Conservation (phyloP, 345 rosid species). For the Melaleuca quinquenervia region DNA sequence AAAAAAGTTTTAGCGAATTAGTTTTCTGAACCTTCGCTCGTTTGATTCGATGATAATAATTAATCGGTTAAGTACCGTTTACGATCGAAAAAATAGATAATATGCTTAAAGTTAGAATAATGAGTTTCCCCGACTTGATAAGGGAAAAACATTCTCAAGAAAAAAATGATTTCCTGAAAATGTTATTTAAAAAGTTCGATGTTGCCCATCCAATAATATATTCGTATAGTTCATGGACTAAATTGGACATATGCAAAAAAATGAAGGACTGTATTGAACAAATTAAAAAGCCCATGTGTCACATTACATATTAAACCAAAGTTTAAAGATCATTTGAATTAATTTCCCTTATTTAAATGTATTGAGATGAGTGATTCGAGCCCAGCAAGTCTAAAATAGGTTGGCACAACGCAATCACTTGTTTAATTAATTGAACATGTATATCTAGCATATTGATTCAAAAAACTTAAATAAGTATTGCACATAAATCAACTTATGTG, state of each 20-base stretch:
- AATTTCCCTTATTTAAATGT: not conserved
- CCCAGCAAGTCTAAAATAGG: not conserved
- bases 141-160: not conserved
- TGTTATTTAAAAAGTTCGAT: too few species aligned
- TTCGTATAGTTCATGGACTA: too few species aligned
- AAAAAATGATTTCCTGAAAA: not conserved
- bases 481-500: not conserved
- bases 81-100: not conserved
- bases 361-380: not conserved
- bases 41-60: not conserved
- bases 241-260: too few species aligned
- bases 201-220: too few species aligned
- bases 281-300: too few species aligned
- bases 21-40: not conserved
- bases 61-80: fast-evolving
- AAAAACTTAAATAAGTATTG: not conserved
- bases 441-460: not conserved
- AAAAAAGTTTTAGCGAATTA: not conserved
- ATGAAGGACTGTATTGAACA: too few species aligned
- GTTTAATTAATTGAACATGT: not conserved
- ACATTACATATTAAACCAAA: too few species aligned
- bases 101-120: not conserved
- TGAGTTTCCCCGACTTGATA: not conserved
- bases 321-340: too few species aligned
- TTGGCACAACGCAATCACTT: not conserved